Conservation (phyloP, 2,329 filamentous ascomycete genomes). For the Arthrobotrys musiformis region DNA sequence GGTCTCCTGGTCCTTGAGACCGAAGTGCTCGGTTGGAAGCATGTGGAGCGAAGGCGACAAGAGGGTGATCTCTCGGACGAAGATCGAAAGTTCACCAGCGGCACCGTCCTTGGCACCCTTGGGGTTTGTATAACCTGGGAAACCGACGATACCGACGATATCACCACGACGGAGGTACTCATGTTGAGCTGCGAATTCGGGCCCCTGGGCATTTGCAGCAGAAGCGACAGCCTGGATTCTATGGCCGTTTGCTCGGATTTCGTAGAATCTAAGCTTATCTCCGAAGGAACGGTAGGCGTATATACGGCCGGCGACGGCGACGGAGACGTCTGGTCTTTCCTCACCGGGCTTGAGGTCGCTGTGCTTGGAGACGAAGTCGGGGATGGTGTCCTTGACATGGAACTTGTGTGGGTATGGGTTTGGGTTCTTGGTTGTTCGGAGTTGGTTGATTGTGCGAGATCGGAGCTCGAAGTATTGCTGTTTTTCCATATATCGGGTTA, state of each 20-base stretch:
- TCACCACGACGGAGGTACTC: conserved; percentile 89
- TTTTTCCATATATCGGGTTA: background rate
- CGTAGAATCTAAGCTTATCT: conserved; percentile 90
- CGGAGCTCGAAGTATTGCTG: conserved; percentile 97
- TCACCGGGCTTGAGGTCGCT: conserved; percentile 88
- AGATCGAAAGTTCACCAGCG: conserved; percentile 87
- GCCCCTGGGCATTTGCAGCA: conserved; percentile 76
- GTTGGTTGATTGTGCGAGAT: conserved; percentile 80
- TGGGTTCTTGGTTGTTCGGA: conserved; percentile 77
- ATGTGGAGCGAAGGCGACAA: conserved; percentile 91
- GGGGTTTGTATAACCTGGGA: conserved; percentile 84
- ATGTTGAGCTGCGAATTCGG: conserved; percentile 85
- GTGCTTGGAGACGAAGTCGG: conserved; percentile 81
- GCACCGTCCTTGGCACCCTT: conserved; percentile 78
- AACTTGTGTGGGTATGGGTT: conserved; percentile 96
- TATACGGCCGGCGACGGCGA: conserved; percentile 85
- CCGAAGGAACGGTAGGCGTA: conserved; percentile 86
- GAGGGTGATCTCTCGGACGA: conserved; percentile 84
- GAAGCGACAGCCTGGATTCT: conserved; percentile 94
- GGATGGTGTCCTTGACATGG: conserved; percentile 82
- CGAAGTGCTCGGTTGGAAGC: conserved; percentile 88
- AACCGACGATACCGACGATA: conserved; percentile 87
- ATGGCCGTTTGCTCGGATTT: conserved; percentile 78
- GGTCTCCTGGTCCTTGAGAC: conserved; percentile 94
- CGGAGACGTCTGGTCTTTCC: conserved; percentile 76